Evolutionary conservation across 768 basidiomycete genomes (phyloP).

Genomic region (Ephemerocybe angulata): DNA sequence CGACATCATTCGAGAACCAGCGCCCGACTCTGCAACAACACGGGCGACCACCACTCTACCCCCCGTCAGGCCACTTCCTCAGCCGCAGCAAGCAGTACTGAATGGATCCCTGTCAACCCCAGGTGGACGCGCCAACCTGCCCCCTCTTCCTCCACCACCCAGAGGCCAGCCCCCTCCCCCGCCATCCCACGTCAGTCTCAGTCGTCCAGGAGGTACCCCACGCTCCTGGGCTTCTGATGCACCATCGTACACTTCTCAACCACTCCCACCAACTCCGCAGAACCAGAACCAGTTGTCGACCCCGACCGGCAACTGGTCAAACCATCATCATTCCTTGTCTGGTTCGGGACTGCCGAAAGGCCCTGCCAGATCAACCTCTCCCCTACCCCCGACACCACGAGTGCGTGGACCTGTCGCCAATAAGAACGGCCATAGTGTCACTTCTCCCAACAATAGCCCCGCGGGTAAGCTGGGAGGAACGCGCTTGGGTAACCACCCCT

Average conservation of each 20-base stretch:
- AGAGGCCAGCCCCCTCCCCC: conserved; percentile 59
- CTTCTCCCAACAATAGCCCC: conserved; percentile 33
- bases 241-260: conserved; percentile 39
- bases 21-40: conserved; percentile 52
- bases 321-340: conserved; percentile 51
- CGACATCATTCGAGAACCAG: conserved; percentile 61
- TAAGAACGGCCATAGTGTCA: conserved; percentile 15
- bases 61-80: conserved; percentile 33
- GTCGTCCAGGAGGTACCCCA: neutral
- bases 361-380: conserved; percentile 40
- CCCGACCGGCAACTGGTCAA: conserved; percentile 42
- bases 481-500: conserved; percentile 47
- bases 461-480: conserved; percentile 4
- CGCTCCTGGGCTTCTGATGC: conserved; percentile 32
- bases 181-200: conserved; percentile 15
- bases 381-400: conserved; percentile 37
- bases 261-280: conserved; percentile 40
- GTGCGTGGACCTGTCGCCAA: conserved; percentile 22
- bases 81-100: conserved; percentile 34
- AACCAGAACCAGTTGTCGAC: conserved; percentile 38
- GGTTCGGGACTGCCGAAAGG: conserved; percentile 51
- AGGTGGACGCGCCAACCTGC: conserved; percentile 42
- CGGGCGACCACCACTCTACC: conserved; percentile 21
- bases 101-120: conserved; percentile 27
- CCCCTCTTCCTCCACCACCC: conserved; percentile 69